Base-by-base conservation (phyloP, 179 eudicot species). In the Nepenthes alata region DNA sequence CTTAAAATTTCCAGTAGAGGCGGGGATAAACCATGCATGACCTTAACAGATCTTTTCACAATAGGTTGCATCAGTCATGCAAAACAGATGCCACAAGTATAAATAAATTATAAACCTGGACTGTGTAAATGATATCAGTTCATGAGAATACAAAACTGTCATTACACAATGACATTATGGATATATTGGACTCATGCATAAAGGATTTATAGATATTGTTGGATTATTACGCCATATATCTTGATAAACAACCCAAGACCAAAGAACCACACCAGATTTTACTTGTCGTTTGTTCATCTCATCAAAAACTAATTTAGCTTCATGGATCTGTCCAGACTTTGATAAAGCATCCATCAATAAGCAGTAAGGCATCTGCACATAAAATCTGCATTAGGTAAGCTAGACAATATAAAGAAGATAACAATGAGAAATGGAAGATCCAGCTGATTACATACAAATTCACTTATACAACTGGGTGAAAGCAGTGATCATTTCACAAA, bases 341-440 rank as follows among this genome's bases (percentile, higher is more conserved):
- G 90, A 85, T 47, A 88, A 81, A 52, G 90, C 90, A 80, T 91
- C 94, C 91, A 91, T 85, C 70, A 91, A 73, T 60, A 85, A 64
- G 73, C 97, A 91, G 67, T 88, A 91, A 47, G 97, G 96, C 84
- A 83, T 91, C 97, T 91, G 82, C 81, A 76, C 54, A 56, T 14
- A 58, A 61, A 67, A 11, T 51, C 41, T 35, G 52, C 48, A 66
- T 52, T 35, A 14, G 16, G 25, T 58, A 58, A 64, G 59, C 67
- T 37, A 9, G 41, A 55, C 63, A 64, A 64, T 38, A 15, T 62
- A 35, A 48, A 47, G 48, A 52, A 54, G 35, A 49, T 59, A 44
- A 10, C 35, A 47, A 10, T 14, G 12, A 45, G 54, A 34, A 2
- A 60, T 38, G 13, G 34, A 36, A 44, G 7, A 38, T 3, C 6